Evolutionary conservation across 176 grass and related monocot species (phyloP).

Genomic region (Aegilops sharonensis): DNA sequence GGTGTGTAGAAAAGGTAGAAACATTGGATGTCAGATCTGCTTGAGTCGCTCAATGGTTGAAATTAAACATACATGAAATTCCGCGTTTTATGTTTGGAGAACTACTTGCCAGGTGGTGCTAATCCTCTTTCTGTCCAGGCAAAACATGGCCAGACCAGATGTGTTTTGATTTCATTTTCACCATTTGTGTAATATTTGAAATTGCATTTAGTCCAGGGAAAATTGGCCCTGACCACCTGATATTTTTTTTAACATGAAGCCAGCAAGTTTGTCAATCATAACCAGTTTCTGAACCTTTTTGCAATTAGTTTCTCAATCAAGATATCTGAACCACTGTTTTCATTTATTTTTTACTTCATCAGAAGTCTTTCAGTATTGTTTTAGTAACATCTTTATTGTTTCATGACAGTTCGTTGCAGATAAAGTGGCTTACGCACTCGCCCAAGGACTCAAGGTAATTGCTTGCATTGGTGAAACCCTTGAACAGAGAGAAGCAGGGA

Average conservation of each 20-base stretch:
- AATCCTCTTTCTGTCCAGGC: not conserved
- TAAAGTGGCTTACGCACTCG: slow-evolving; percentile 85
- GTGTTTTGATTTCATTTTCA: not conserved
- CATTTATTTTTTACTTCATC: not conserved
- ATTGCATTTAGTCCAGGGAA: not conserved
- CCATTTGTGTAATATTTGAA: not conserved
- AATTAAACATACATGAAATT: not conserved
- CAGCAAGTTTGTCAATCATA: not conserved
- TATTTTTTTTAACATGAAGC: not conserved
- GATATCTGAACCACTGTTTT: not conserved
- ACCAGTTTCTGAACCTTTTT: not conserved
- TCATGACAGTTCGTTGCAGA: slow-evolving; percentile 69
- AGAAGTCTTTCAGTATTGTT: not conserved
- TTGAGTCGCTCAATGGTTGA: not conserved
- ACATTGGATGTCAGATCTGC: not conserved
- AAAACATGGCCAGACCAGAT: not conserved
- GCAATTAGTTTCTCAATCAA: not conserved
- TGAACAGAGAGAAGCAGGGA: slow-evolving; percentile 75
- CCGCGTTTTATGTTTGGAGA: not conserved
- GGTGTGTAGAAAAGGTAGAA: not conserved
- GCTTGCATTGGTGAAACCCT: slow-evolving; percentile 92
- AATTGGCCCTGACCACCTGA: not conserved
- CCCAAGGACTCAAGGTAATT: slow-evolving; percentile 85
- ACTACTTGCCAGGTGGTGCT: not conserved
- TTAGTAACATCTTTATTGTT: slow-evolving; percentile 9